phyloP scores from a whole-genome alignment of 345 rosid species.

The Gossypium herbaceum region DNA sequence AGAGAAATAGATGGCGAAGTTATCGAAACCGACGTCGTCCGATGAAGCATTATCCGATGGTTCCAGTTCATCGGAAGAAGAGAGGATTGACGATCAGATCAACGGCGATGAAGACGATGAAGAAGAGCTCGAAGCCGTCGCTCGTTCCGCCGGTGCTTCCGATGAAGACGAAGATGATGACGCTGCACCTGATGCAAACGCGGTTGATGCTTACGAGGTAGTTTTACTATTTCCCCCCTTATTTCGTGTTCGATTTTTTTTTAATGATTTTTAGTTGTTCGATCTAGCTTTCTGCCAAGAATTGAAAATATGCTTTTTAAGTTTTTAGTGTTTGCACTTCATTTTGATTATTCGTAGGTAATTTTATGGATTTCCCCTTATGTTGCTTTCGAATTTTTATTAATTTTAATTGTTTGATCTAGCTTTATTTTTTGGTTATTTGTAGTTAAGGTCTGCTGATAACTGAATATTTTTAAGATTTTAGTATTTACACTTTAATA shows the following conservation, averaged over 20 bases:
- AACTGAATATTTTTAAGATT: no score
- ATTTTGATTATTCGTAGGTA: no score
- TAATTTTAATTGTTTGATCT: no score
- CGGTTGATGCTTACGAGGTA: constrained; percentile 54
- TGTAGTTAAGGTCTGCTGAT: no score
- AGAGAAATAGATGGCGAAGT: constrained; percentile 39
- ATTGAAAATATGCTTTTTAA: not conserved
- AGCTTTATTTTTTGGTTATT: no score
- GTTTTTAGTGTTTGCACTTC: no score
- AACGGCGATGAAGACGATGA: constrained; percentile 73
- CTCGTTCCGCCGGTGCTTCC: constrained; percentile 74
- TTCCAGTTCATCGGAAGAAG: constrained; percentile 61
- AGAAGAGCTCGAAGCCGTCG: constrained; percentile 94
- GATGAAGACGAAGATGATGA: constrained; percentile 51
- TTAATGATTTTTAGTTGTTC: not conserved
- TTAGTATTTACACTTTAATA: not conserved
- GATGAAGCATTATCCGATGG: constrained; percentile 64
- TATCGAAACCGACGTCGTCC: constrained; percentile 59
- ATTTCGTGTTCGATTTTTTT: not conserved
- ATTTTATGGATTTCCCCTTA: no score
- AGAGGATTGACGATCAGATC: constrained; percentile 58
- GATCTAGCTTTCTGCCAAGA: constrained; percentile 12
- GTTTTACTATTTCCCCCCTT: not conserved
- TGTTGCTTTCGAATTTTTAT: no score
- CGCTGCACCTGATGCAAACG: constrained; percentile 26